Evolutionary conservation across 1,284 basidiomycete species (phyloP).

Genomic region (Cryptococcus hybrid): DNA sequence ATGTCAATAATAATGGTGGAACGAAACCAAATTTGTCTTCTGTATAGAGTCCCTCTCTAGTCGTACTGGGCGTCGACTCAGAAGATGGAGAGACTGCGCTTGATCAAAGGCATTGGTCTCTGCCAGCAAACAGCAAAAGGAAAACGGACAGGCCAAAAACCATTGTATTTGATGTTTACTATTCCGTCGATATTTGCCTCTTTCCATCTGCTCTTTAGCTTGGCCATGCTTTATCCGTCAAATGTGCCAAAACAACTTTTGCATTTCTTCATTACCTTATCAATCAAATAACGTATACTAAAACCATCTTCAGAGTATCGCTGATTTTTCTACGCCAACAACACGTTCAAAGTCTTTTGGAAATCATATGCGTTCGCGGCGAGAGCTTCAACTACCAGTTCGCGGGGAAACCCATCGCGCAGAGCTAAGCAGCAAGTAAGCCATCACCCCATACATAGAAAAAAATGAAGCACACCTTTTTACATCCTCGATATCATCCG

Average conservation of each 20-base stretch:
- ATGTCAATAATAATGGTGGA: neutral
- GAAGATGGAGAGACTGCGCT: neutral
- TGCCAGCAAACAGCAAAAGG: conserved; percentile 1
- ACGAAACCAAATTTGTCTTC: neutral
- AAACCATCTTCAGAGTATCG: too few relatives aligned
- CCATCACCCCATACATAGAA: neutral
- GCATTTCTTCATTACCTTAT: too few relatives aligned
- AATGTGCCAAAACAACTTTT: too few relatives aligned
- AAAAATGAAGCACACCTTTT: conserved; percentile 38
- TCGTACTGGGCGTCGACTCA: neutral
- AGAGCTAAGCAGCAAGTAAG: conserved; percentile 27
- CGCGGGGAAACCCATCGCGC: conserved; percentile 48
- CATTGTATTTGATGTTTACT: conserved; percentile 19
- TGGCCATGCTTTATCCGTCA: too few relatives aligned
- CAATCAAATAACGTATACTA: too few relatives aligned
- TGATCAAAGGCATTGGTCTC: conserved; percentile 6
- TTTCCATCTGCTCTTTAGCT: too few relatives aligned
- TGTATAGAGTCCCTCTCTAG: conserved; percentile 1
- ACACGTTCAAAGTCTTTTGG: conserved; percentile 49
- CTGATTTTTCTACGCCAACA: conserved; percentile 18
- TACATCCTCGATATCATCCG: conserved; percentile 50
- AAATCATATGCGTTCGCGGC: conserved; percentile 51
- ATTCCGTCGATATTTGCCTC: conserved; percentile 13
- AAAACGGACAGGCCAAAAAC: conserved; percentile 29
- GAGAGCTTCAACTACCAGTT: conserved; percentile 44